Conservation (phyloP, 148 eudicot species). For the Rhododendron mucronatum region DNA sequence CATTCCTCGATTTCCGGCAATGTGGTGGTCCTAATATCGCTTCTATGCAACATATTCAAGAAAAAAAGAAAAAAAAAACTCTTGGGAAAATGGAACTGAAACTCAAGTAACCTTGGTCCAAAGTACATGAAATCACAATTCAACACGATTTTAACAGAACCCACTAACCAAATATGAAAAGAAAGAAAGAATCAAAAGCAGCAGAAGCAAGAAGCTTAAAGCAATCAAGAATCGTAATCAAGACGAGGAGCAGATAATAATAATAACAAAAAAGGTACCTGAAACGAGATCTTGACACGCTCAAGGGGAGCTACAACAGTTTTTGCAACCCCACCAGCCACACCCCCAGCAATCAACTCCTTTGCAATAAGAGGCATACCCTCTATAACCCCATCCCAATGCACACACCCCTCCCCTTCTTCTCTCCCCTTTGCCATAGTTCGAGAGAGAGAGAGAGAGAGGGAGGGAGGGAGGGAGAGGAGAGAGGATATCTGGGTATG, state of each 20-base stretch:
- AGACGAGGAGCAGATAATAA: neutral
- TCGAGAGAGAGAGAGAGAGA: constrained; percentile 12
- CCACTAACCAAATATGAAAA: neutral
- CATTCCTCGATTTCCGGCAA: neutral
- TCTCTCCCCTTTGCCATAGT: constrained; percentile 39
- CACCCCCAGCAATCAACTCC: constrained; percentile 85
- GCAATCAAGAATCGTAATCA: neutral
- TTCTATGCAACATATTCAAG: neutral
- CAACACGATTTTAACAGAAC: neutral
- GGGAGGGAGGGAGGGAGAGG: constrained; percentile 13
- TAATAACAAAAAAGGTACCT: constrained; percentile 37
- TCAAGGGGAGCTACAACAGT: constrained; percentile 90
- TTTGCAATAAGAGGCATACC: constrained; percentile 70
- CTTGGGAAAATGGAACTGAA: neutral
- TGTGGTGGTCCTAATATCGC: neutral
- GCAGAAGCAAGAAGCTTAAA: neutral
- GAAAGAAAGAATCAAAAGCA: neutral
- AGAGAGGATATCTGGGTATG: neutral
- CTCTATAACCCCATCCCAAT: constrained; percentile 38
- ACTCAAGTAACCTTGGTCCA: neutral
- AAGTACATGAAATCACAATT: neutral
- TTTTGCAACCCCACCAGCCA: constrained; percentile 90
- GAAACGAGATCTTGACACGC: constrained; percentile 89
- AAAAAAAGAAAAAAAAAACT: neutral
- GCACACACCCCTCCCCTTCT: constrained; percentile 21